Percentiles rank a stretch among this genome's conserved stretches.
These are phyloP conservation scores for Podospora bellae-mahoneyi DNA, from an alignment of 495 filamentous ascomycete genomes.

Conservation along the genomic window DNA sequence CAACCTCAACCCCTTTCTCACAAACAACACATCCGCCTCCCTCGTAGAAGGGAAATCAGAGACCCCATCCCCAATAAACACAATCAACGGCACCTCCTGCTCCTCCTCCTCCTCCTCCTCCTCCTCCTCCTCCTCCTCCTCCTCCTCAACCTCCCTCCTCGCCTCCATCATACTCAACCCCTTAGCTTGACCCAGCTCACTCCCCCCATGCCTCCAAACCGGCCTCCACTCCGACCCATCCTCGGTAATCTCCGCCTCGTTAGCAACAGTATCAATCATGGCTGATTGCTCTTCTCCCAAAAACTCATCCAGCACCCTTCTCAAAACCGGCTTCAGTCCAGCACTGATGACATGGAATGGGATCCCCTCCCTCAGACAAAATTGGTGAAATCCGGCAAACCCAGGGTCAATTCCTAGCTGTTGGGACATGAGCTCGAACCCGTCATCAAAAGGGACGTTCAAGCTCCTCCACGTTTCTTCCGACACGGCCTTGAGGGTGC, in stretches of 20 bases:
- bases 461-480: constrained; percentile 76
- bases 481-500: constrained; percentile 69
- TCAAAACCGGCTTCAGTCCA: constrained; percentile 63
- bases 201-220: constrained; percentile 63
- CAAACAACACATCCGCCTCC: constrained; percentile 75
- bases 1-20: constrained; percentile 61
- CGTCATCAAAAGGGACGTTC: constrained; percentile 67
- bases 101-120: constrained; percentile 58
- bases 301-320: constrained; percentile 61
- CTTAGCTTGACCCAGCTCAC: constrained; percentile 68
- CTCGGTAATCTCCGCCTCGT: constrained; percentile 58
- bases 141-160: constrained; percentile 53
- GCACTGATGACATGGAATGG: constrained; percentile 74
- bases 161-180: constrained; percentile 52
- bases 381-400: constrained; percentile 64
- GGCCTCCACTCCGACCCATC: constrained; percentile 65
- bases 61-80: constrained; percentile 78
- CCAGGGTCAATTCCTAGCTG: constrained; percentile 62
- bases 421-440: constrained; percentile 65
- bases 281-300: constrained; percentile 53
- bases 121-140: constrained; percentile 64
- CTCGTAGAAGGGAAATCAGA: constrained; percentile 70
- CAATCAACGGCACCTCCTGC: constrained; percentile 57
- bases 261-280: constrained; percentile 68
- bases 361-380: constrained; percentile 61